Evolutionary conservation across 2,329 filamentous ascomycete genomes (phyloP), one percentile per base, ranked within the genome.

Genomic region (Trichoderma sp.): DNA sequence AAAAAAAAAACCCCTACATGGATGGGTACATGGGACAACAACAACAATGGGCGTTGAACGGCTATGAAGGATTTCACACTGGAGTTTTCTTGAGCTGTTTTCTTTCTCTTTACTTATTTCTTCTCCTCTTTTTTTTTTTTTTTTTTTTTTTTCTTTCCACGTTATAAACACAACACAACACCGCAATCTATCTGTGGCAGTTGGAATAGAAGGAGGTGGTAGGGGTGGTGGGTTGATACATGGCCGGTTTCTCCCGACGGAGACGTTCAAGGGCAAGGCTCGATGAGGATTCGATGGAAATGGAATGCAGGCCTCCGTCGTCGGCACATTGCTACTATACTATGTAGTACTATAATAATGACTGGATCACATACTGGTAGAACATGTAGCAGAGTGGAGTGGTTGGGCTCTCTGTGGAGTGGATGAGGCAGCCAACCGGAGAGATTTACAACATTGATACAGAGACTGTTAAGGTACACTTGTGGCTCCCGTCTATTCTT

Each of bases 1-100:
- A 66, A 66, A 43, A 46, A 21, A 66, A 66, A 66, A 43, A 46
- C 21, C 37, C 56, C 37, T 60, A 67, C 46, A 60, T 72, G 71
- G 75, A 71, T 72, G 72, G 72, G 73, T 71, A 72, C 66, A 70
- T 71, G 68, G 75, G 37, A 46, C 51, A 46, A 66, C 26, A 56
- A 61, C 2, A 56, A 61, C 2, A 56, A 61, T 1, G 54, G 63
- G 78, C 77, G 77, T 79, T 79, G 69, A 71, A 74, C 75, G 77
- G 78, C 77, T 74, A 78, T 78, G 77, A 79, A 76, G 76, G 77
- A 79, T 68, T 68, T 65, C 66, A 59, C 59, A 49, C 34, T 21
- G 68, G 56, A 67, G 71, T 74, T 74, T 75, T 77, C 77, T 79
- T 74, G 75, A 79, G 78, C 77, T 77, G 70, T 74, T 70, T 51